Evolutionary conservation across 2,329 filamentous ascomycete genomes (phyloP).

Genomic region (Penicillium decumbens): DNA sequence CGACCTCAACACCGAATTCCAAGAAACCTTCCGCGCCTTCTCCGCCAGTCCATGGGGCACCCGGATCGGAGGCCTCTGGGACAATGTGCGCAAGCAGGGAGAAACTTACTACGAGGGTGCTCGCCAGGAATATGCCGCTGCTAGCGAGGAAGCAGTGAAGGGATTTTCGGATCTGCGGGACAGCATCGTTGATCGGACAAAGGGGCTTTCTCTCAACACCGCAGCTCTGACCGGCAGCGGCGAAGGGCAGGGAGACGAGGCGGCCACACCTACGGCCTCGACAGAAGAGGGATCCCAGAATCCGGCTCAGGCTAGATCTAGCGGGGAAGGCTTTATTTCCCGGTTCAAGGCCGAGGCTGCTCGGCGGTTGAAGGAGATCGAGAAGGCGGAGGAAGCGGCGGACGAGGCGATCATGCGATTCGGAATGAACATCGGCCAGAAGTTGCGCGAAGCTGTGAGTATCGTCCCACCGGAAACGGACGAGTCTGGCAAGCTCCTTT

Average conservation of each 20-base stretch:
- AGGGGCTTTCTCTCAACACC: slow-evolving; percentile 63
- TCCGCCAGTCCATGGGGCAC: slow-evolving; percentile 88
- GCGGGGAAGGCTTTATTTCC: slow-evolving; percentile 63
- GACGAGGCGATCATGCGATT: slow-evolving; percentile 93
- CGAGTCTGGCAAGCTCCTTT: slow-evolving; percentile 63
- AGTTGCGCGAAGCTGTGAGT: slow-evolving; percentile 82
- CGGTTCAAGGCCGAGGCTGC: slow-evolving; percentile 72
- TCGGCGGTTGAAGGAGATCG: slow-evolving; percentile 80
- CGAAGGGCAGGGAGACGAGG: slow-evolving; percentile 28
- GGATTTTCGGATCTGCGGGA: slow-evolving; percentile 68
- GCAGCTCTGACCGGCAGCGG: slow-evolving; percentile 22
- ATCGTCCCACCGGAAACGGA: slow-evolving; percentile 67
- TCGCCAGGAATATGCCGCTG: slow-evolving; percentile 73
- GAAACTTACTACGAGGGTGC: slow-evolving; percentile 82
- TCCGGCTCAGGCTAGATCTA: slow-evolving; percentile 25
- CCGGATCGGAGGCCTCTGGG: slow-evolving; percentile 80
- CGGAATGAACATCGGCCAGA: slow-evolving; percentile 81
- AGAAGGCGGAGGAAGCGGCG: slow-evolving; percentile 88
- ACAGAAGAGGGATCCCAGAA: slow-evolving; percentile 18
- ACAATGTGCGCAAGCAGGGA: slow-evolving; percentile 90
- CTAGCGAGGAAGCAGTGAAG: slow-evolving; percentile 75
- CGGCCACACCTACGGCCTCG: slow-evolving; percentile 26
- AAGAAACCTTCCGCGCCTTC: slow-evolving; percentile 92
- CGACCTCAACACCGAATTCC: slow-evolving; percentile 78
- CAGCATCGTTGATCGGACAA: slow-evolving; percentile 66